Evolutionary conservation across 306 rosid genomes (phyloP).

Genomic region (Acacia crassicarpa): DNA sequence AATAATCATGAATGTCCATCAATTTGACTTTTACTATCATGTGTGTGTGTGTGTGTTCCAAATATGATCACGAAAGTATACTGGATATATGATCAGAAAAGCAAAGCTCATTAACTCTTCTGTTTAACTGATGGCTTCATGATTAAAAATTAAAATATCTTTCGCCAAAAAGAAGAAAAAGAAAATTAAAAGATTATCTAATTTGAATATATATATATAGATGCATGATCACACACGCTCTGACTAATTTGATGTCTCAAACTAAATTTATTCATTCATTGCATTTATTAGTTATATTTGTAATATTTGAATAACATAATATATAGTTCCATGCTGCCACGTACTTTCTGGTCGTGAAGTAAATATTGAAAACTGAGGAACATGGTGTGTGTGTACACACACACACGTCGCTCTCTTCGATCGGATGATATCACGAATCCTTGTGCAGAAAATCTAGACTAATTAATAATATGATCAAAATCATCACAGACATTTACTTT

Average conservation of each 20-base stretch:
- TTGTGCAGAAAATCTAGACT: not conserved
- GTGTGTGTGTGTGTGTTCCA: no score
- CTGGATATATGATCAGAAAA: not conserved
- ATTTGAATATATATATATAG: no score
- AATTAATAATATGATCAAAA: not conserved
- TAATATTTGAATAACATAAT: not conserved
- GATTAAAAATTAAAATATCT: not conserved
- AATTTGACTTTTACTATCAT: no score
- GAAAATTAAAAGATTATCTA: no score
- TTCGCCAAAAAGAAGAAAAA: no score
- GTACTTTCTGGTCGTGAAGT: not conserved
- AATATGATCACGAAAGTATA: not conserved
- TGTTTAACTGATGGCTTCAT: not conserved
- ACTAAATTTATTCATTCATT: not conserved
- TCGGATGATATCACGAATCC: not conserved
- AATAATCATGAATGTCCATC: not conserved
- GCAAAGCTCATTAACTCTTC: not conserved
- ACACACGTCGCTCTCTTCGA: not conserved
- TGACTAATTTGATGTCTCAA: not conserved
- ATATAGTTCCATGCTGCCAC: not conserved
- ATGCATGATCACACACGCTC: not conserved
- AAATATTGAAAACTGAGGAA: not conserved
- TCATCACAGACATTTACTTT: not conserved
- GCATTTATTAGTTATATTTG: not conserved
- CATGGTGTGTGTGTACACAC: not conserved